Percentiles rank a stretch among this genome's conserved stretches.
Evolutionary conservation across 139 green algal genomes (phyloP).

Genomic region (Astrephomene gubernaculifera): DNA sequence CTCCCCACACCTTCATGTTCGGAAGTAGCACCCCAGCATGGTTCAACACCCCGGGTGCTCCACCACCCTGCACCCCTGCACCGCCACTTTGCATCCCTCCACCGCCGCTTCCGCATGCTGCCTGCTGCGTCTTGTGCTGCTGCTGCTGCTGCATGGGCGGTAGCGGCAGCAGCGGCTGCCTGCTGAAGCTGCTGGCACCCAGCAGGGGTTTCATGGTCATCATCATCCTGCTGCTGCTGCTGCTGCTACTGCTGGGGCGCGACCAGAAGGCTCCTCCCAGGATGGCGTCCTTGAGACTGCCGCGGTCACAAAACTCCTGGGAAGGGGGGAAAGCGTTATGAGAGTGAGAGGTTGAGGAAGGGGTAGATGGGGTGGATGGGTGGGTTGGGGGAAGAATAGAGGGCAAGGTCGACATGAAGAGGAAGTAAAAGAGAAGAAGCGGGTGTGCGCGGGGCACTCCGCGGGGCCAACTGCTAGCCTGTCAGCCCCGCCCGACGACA

Average conservation of each 20-base stretch:
- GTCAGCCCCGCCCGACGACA: too few species aligned
- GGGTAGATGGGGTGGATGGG: background rate
- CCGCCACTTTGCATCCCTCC: background rate
- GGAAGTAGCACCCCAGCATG: background rate
- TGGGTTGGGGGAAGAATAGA: too few species aligned
- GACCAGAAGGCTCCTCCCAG: conserved; percentile 11
- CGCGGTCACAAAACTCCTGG: conserved; percentile 39
- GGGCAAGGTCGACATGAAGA: too few species aligned
- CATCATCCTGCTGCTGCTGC: too few species aligned
- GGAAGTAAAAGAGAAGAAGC: background rate
- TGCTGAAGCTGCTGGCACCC: too few species aligned
- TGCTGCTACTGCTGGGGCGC: too few species aligned
- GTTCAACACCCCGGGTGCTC: background rate
- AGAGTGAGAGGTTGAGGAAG: too few species aligned
- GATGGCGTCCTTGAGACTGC: conserved; percentile 32
- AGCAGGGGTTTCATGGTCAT: too few species aligned
- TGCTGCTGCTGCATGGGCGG: conserved; percentile 2
- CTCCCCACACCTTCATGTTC: conserved; percentile 8
- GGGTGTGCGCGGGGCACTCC: background rate
- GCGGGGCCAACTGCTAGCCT: too few species aligned
- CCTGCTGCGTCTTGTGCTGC: background rate
- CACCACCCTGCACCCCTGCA: too few species aligned
- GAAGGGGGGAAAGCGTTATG: background rate
- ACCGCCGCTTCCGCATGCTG: background rate
- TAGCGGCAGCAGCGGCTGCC: background rate